Conservation (phyloP, 1,139 yeast species). For the Geotrichum restrictum region DNA sequence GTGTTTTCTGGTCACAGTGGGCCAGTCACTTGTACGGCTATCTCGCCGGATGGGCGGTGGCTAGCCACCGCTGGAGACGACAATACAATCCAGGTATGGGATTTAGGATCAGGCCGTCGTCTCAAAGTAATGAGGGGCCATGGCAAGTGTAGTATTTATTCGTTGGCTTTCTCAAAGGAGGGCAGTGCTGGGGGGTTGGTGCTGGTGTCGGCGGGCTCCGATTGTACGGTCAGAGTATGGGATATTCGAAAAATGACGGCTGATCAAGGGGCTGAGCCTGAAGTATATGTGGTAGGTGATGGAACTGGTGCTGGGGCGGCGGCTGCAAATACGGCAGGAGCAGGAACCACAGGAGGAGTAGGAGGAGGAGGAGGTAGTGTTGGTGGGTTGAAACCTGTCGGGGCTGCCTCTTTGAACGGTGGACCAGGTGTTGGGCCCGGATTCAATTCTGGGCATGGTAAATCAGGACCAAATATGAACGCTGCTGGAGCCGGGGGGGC, state of each 20-base stretch:
- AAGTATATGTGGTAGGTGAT: slow-evolving; percentile 42
- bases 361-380: neutral
- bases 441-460: neutral
- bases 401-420: neutral
- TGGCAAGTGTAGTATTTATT: slow-evolving; percentile 80
- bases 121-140: slow-evolving; percentile 82
- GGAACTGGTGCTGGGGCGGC: slow-evolving; percentile 22
- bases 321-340: neutral
- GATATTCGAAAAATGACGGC: slow-evolving; percentile 81
- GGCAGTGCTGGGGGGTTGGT: too few relatives aligned
- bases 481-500: neutral
- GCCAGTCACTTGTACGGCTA: slow-evolving; percentile 78
- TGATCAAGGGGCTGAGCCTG: slow-evolving; percentile 80
- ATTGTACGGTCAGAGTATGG: slow-evolving; percentile 92
- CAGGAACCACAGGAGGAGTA: neutral
- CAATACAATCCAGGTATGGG: slow-evolving; percentile 86
- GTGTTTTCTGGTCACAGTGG: slow-evolving; percentile 94
- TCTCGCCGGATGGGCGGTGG: slow-evolving; percentile 96
- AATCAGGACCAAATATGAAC: too few relatives aligned
- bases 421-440: neutral
- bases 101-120: slow-evolving; percentile 84
- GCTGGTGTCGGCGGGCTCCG: slow-evolving; percentile 89
- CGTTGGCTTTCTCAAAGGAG: slow-evolving; percentile 79
- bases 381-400: neutral
- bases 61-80: slow-evolving; percentile 95